Evolutionary conservation across 805 yeast species (phyloP).

Genomic region (Starmerella vitae): DNA sequence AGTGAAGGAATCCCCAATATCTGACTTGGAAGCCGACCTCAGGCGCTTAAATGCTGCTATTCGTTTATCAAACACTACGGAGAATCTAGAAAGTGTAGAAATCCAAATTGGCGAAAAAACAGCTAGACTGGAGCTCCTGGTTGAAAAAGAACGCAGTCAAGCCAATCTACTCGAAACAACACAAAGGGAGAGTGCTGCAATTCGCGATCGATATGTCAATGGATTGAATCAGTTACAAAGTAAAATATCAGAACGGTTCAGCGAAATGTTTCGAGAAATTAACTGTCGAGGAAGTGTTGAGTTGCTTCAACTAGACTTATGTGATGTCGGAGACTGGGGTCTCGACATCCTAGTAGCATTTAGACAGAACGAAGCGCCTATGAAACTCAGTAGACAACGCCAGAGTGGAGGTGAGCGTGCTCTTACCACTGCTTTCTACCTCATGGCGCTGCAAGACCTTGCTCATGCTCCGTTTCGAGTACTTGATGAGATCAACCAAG

Average conservation of each 20-base stretch:
- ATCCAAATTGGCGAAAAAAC: too few relatives aligned
- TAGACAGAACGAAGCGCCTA: constrained; percentile 59
- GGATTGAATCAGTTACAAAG: constrained; percentile 40
- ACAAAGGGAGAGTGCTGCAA: too few relatives aligned
- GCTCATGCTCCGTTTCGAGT: constrained; percentile 85
- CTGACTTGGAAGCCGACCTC: constrained; percentile 6
- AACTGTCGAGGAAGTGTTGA: constrained; percentile 79
- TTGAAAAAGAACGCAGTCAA: too few relatives aligned
- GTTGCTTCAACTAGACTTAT: constrained; percentile 34
- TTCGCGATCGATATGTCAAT: constrained; percentile 47
- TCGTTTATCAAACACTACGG: not conserved
- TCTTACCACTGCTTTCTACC: constrained; percentile 79
- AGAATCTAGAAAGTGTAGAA: constrained; percentile 4
- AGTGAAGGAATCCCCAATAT: not conserved
- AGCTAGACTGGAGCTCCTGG: too few relatives aligned
- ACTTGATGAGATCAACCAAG: constrained; percentile 97
- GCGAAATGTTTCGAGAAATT: constrained; percentile 51
- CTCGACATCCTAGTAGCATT: constrained; percentile 74
- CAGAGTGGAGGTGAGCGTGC: constrained; percentile 98
- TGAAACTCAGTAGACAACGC: constrained; percentile 64
- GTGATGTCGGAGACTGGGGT: constrained; percentile 44
- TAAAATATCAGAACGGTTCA: constrained; percentile 50
- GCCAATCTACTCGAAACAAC: too few relatives aligned
- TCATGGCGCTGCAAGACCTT: constrained; percentile 79
- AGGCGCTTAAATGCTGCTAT: constrained; percentile 1